A percentile compares a stretch with the other conserved stretches of the same genome.
Evolutionary conservation across 345 rosid species (phyloP).

Genomic region (Tarenaya hassleriana): DNA sequence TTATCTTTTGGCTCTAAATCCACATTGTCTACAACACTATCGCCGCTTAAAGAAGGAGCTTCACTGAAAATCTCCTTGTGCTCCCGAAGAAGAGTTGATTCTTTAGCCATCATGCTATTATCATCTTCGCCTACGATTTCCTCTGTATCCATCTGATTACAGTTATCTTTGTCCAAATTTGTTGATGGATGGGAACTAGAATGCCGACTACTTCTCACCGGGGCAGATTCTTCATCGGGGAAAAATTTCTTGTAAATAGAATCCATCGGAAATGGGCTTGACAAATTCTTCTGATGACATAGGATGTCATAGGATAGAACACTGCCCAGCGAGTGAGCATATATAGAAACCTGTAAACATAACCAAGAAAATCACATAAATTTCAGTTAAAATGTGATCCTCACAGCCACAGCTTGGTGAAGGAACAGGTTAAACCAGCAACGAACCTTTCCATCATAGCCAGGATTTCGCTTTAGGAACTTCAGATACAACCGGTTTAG

Average conservation of each 20-base stretch:
- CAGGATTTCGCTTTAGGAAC: constrained; percentile 81
- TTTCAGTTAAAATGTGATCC: too few species aligned
- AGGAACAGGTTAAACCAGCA: constrained; percentile 20
- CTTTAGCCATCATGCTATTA: constrained; percentile 27
- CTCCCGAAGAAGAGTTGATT: constrained; percentile 22
- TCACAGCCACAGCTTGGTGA: constrained; percentile 23
- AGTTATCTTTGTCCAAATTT: constrained; percentile 28
- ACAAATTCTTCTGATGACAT: constrained; percentile 85
- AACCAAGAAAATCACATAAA: constrained; percentile 20
- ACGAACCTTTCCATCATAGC: constrained; percentile 90
- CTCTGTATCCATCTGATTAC: constrained; percentile 20
- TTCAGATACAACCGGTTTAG: constrained; percentile 66
- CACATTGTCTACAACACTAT: constrained; percentile 26
- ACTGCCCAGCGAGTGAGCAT: constrained; percentile 97
- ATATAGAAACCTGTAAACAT: constrained; percentile 64
- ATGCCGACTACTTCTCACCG: constrained; percentile 21
- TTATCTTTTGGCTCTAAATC: constrained; percentile 27
- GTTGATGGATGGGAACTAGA: constrained; percentile 24
- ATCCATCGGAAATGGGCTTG: constrained; percentile 82
- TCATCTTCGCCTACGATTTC: constrained; percentile 27
- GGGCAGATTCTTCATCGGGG: constrained; percentile 34
- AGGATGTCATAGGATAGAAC: constrained; percentile 96
- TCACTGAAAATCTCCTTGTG: constrained; percentile 27
- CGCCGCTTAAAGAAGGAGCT: constrained; percentile 23
- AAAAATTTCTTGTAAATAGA: constrained; percentile 48